Evolutionary conservation across 768 basidiomycete genomes (phyloP).

Genomic region (Leucosporidium creatinivorum): DNA sequence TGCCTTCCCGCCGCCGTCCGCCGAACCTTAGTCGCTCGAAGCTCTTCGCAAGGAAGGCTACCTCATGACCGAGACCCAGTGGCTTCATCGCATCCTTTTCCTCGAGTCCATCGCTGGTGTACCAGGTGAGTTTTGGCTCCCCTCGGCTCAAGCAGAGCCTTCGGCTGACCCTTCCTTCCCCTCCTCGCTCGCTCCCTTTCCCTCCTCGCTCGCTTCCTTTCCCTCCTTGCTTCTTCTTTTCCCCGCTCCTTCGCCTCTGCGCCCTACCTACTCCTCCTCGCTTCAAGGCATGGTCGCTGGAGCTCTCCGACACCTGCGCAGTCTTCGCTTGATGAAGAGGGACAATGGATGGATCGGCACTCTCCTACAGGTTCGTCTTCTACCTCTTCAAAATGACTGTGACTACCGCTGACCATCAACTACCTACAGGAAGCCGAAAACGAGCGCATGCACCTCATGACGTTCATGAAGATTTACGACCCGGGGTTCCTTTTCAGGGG

Average conservation of each 20-base stretch:
- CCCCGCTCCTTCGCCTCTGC: background rate
- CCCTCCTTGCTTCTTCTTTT: background rate
- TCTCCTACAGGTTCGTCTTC: background rate
- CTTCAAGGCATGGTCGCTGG: slow-evolving; percentile 38
- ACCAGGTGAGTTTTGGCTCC: slow-evolving; percentile 51
- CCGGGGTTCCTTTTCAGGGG: slow-evolving; percentile 74
- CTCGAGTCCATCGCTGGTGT: slow-evolving; percentile 83
- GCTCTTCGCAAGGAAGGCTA: slow-evolving; percentile 69
- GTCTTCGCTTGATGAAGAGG: slow-evolving; percentile 72
- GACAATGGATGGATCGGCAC: slow-evolving; percentile 44
- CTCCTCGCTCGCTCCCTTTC: too few relatives aligned
- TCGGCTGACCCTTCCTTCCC: slow-evolving; percentile 1
- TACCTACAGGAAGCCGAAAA: slow-evolving; percentile 86
- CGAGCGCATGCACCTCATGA: slow-evolving; percentile 64
- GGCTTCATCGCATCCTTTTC: slow-evolving; percentile 52
- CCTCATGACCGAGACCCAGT: slow-evolving; percentile 54
- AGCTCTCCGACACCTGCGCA: slow-evolving; percentile 68
- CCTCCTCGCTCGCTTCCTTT: background rate
- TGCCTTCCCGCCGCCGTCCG: background rate
- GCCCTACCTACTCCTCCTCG: slow-evolving; percentile 4
- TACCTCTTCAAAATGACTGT: background rate
- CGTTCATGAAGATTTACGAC: slow-evolving; percentile 85
- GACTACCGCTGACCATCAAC: background rate
- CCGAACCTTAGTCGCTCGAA: slow-evolving; percentile 44
- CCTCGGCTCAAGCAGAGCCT: background rate